Conservation (phyloP, 2,329 filamentous ascomycete genomes). For the Ceratocystis albifundus region DNA sequence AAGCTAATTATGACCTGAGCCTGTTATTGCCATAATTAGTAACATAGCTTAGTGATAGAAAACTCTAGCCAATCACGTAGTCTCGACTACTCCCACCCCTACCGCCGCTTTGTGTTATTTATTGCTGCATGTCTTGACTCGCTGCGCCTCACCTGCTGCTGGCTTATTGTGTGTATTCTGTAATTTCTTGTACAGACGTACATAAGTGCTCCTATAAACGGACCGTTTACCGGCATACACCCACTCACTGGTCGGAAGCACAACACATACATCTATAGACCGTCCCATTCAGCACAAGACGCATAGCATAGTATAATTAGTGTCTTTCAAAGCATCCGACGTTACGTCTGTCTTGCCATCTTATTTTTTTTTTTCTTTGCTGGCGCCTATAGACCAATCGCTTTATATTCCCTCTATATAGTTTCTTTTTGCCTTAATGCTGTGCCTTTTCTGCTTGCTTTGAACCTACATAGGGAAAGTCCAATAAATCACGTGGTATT, state of each 20-base stretch:
- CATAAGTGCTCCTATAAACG: not conserved
- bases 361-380: not conserved
- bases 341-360: not conserved
- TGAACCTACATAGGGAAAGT: not conserved
- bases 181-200: not conserved
- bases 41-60: not conserved
- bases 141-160: not conserved
- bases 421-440: not conserved
- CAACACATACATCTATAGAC: not conserved
- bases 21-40: not conserved
- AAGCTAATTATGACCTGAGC: not conserved
- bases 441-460: not conserved
- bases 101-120: not conserved
- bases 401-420: not conserved
- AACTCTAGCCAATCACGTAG: not conserved
- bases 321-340: not conserved
- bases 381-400: not conserved
- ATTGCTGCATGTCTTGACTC: conserved; percentile 1
- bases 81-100: not conserved
- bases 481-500: not conserved
- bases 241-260: not conserved
- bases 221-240: not conserved
- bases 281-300: not conserved
- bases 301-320: conserved; percentile 4
- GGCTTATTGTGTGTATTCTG: not conserved